phyloP scores from a whole-genome alignment of 2,329 filamentous ascomycete genomes.

The Alternaria rosae region DNA sequence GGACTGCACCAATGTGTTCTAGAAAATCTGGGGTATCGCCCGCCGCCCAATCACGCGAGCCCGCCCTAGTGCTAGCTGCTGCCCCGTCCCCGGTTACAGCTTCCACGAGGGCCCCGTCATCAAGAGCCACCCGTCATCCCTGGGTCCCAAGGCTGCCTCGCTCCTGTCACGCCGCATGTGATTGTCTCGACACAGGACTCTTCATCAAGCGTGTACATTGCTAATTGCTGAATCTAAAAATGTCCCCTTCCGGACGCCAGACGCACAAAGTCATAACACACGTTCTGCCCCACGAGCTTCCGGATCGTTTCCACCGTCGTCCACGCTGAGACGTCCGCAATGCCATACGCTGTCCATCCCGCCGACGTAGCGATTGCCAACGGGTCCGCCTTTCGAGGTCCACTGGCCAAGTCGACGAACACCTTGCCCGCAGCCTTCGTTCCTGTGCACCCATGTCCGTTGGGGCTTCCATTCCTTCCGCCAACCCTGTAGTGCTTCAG shows the following conservation, averaged over 20 bases:
- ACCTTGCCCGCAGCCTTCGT: slow-evolving; percentile 64
- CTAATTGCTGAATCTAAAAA: slow-evolving; percentile 47
- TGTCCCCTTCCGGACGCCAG: slow-evolving; percentile 69
- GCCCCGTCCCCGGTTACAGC: slow-evolving; percentile 13
- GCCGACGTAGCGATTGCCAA: slow-evolving; percentile 73
- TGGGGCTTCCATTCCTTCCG: slow-evolving; percentile 49
- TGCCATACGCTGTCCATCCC: slow-evolving; percentile 81
- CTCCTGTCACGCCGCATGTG: slow-evolving; percentile 7
- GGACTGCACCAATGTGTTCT: slow-evolving; percentile 25
- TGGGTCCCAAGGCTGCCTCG: slow-evolving; percentile 5
- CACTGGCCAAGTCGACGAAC: slow-evolving; percentile 80
- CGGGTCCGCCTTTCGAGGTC: slow-evolving; percentile 71
- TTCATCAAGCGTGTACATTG: slow-evolving; percentile 1
- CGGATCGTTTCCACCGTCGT: slow-evolving; percentile 83
- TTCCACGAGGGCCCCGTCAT: slow-evolving; percentile 24
- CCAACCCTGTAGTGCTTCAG: slow-evolving; percentile 71
- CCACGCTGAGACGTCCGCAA: slow-evolving; percentile 81
- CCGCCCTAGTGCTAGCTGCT: background rate
- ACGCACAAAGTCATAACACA: slow-evolving; percentile 85
- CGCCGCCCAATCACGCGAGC: slow-evolving; percentile 32
- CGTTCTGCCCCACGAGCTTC: slow-evolving; percentile 82
- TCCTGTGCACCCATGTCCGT: slow-evolving; percentile 26
- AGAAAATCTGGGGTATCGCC: slow-evolving; percentile 46
- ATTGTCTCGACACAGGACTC: background rate
- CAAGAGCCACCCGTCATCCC: slow-evolving; percentile 23